Evolutionary conservation across 306 rosid genomes (phyloP).

Genomic region (Cucurbita pepo): DNA sequence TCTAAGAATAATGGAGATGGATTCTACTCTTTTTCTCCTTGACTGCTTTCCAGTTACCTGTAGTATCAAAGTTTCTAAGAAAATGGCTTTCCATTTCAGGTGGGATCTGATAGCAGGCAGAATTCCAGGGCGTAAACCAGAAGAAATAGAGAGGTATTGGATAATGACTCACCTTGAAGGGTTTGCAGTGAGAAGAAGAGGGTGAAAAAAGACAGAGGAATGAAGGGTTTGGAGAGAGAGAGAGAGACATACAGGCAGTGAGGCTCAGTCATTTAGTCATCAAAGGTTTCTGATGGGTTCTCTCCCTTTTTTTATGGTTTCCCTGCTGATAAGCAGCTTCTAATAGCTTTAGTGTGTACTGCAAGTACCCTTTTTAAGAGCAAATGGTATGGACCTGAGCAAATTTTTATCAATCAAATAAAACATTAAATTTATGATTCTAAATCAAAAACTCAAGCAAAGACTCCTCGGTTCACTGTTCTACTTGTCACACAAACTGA

Average conservation of each 20-base stretch:
- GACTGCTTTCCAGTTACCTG: background rate
- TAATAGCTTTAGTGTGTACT: slow-evolving; percentile 4
- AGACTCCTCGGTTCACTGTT: background rate
- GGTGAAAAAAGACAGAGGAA: background rate
- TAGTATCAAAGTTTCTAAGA: background rate
- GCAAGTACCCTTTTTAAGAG: background rate
- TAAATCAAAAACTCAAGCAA: background rate
- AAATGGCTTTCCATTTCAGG: slow-evolving; percentile 1
- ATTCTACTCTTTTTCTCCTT: background rate
- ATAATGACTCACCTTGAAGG: slow-evolving; percentile 16
- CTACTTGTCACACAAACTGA: background rate
- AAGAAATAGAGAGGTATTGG: slow-evolving; percentile 20
- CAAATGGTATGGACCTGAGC: background rate
- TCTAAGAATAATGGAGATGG: background rate
- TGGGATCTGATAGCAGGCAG: slow-evolving; percentile 16
- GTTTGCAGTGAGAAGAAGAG: slow-evolving; percentile 5
- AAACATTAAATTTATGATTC: background rate
- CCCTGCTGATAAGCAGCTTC: background rate
- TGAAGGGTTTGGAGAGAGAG: slow-evolving; percentile 6
- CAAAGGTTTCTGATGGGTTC: background rate
- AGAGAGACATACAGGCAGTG: background rate
- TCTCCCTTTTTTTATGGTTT: background rate
- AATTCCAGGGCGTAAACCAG: slow-evolving; percentile 8
- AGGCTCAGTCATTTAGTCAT: background rate
- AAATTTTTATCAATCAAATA: background rate